These are phyloP conservation scores for Pouteria glomerata DNA, from an alignment of 148 eudicot genomes.

Conservation along the genomic window DNA sequence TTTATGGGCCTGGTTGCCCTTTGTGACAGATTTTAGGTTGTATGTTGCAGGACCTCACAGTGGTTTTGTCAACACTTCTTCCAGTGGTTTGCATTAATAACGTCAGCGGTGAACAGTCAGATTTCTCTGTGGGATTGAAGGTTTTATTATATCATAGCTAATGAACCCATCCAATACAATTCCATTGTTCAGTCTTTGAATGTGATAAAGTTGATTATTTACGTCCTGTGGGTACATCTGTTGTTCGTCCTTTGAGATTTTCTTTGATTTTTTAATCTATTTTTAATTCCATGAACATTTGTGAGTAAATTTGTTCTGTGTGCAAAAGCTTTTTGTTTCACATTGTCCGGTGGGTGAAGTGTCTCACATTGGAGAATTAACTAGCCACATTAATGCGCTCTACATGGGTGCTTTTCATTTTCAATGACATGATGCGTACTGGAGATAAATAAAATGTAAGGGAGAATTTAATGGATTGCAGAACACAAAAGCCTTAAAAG, in stretches of 20 bases:
- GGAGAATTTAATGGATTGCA: too few relatives aligned
- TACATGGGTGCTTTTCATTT: too few relatives aligned
- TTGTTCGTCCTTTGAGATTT: neutral
- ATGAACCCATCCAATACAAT: neutral
- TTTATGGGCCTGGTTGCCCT: neutral
- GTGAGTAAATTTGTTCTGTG: neutral
- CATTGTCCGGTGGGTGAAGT: too few relatives aligned
- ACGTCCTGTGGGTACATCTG: neutral
- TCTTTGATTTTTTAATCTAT: neutral
- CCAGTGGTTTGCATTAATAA: conserved; percentile 70
- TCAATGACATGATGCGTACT: too few relatives aligned
- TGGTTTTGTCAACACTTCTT: conserved; percentile 80
- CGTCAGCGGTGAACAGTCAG: conserved; percentile 60
- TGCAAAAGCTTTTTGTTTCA: neutral
- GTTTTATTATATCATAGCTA: conserved; percentile 22
- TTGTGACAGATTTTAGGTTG: conserved; percentile 15
- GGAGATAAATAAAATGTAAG: too few relatives aligned
- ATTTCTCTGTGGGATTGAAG: conserved; percentile 78
- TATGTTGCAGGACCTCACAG: conserved; percentile 76
- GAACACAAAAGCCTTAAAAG: too few relatives aligned
- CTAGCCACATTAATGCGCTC: too few relatives aligned
- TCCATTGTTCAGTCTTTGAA: conserved; percentile 1
- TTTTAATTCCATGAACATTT: neutral
- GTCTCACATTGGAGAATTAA: too few relatives aligned
- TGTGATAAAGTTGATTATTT: neutral